Evolutionary conservation across 345 rosid genomes (phyloP).

Genomic region (Citrus sp.): DNA sequence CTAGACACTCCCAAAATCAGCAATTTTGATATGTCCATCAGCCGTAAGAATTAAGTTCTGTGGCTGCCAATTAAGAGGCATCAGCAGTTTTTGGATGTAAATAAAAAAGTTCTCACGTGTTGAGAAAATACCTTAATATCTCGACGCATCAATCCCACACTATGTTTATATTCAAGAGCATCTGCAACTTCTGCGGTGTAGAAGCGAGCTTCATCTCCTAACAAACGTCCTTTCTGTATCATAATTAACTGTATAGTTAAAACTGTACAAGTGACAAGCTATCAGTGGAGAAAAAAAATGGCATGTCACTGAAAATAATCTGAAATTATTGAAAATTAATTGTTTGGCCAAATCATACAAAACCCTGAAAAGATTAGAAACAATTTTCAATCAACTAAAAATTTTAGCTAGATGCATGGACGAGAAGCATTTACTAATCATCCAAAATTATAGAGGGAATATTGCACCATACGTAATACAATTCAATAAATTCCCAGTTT

Average conservation of each 20-base stretch:
- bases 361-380: not conserved
- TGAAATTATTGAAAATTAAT: not conserved
- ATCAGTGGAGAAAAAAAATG: not conserved
- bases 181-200: conserved; percentile 91
- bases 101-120: too few species aligned
- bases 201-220: conserved; percentile 89
- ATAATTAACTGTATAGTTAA: conserved; percentile 9
- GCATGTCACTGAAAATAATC: not conserved
- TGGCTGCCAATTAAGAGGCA: too few species aligned
- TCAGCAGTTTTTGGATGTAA: too few species aligned
- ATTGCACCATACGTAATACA: too few species aligned
- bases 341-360: not conserved
- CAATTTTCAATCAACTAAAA: not conserved
- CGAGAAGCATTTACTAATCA: too few species aligned
- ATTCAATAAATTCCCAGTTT: too few species aligned
- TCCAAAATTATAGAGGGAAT: too few species aligned
- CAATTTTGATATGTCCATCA: conserved; percentile 4
- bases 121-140: too few species aligned
- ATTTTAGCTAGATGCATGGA: not conserved
- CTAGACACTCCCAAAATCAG: too few species aligned
- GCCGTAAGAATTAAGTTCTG: too few species aligned
- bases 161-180: conserved; percentile 92
- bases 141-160: conserved; percentile 21
- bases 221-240: conserved; percentile 61
- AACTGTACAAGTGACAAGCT: conserved; percentile 1